Base-by-base conservation (phyloP, 2,329 filamentous ascomycete genomes). In the Alternaria ethzedia region DNA sequence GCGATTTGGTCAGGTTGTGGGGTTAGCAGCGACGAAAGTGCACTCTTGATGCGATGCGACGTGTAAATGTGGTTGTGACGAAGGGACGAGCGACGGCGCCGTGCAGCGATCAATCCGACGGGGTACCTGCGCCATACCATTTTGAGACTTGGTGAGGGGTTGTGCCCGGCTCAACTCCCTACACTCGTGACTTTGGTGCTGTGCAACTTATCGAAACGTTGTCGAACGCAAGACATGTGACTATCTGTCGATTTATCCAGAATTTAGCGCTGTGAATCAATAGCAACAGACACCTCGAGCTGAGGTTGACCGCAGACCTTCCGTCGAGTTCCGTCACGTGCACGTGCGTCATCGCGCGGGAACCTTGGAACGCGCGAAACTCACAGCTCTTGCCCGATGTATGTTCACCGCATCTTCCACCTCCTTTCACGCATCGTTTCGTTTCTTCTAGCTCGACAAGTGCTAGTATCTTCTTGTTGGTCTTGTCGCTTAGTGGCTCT, bases 21-120 rank as follows among this genome's bases (percentile, higher is more conserved):
- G 30, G 67, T 75, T 74, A 75, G 74, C 57, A 65, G 65, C 64
- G 69, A 75, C 72, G 57, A 68, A 69, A 49, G 61, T 70, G 67
- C 67, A 65, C 12, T 66, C 69, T 60, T 59, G 56, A 55, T 50
- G 57, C 60, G 55, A 54, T 57, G 62, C 43, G 61, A 63, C 59
- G 69, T 72, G 71, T 56, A 70, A 66, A 55, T 60, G 69, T 61
- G 67, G 61, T 67, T 57, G 62, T 68, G 69, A 65, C 61, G 69
- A 61, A 69, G 64, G 45, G 56, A 68, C 64, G 65, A 64, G 63
- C 60, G 64, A 67, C 57, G 67, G 65, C 59, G 64, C 50, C 63
- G 66, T 67, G 71, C 71, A 64, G 70, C 64, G 64, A 69, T 68
- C 65, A 67, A 71, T 65, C 68, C 61, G 59, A 64, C 36, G 10